phyloP scores from a whole-genome alignment of 108 stramenopile species.

The Cyclotella baltica region DNA sequence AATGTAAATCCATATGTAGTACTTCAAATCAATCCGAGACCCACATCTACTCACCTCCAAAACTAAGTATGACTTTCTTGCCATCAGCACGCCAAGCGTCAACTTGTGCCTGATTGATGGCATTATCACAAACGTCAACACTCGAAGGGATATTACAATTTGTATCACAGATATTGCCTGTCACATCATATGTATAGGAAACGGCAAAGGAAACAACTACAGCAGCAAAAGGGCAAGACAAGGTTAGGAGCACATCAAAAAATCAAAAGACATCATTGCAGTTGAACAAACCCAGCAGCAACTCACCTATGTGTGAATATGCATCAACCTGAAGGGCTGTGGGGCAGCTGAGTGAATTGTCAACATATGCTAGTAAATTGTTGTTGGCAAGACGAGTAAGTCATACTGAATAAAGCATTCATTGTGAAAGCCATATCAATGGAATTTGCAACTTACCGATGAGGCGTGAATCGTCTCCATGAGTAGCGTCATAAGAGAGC shows the following conservation, averaged over 20 bases:
- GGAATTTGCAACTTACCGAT: background rate
- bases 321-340: constrained; percentile 46
- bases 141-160: constrained; percentile 51
- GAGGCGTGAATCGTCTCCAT: background rate
- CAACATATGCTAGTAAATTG: constrained; percentile 61
- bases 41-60: constrained; percentile 35
- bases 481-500: background rate
- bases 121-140: constrained; percentile 55
- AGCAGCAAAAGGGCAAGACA: too few species aligned
- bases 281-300: background rate
- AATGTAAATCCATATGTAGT: background rate
- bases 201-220: constrained; percentile 64
- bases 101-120: constrained; percentile 36
- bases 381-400: background rate
- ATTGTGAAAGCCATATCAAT: background rate
- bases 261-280: background rate
- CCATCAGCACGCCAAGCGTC: constrained; percentile 49
- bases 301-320: constrained; percentile 57
- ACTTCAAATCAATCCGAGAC: background rate
- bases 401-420: background rate
- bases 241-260: background rate
- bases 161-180: constrained; percentile 44
- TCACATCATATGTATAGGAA: constrained; percentile 44
- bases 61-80: constrained; percentile 70
- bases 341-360: constrained; percentile 68